Evolutionary conservation across 345 rosid genomes (phyloP).

Genomic region (Salix udensis): DNA sequence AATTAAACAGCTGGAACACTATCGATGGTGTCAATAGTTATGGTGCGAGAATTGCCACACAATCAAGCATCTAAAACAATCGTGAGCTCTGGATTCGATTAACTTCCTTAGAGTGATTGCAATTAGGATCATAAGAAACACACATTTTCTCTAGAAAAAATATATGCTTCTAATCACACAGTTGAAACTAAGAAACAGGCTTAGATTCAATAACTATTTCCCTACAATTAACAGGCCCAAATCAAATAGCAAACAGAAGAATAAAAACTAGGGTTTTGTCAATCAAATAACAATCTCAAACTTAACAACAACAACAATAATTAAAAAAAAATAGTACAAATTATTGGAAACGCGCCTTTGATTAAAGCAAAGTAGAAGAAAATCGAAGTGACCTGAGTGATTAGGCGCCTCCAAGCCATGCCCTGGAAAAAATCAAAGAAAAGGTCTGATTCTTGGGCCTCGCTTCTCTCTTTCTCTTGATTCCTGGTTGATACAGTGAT

Average conservation of each 20-base stretch:
- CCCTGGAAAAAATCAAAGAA: conserved; percentile 11
- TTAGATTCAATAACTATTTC: not conserved
- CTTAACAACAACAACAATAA: not conserved
- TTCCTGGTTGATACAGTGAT: not conserved
- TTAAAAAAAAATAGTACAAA: not conserved
- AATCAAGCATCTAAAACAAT: not conserved
- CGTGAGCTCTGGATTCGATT: not conserved
- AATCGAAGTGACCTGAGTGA: conserved; percentile 54
- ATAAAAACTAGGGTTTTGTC: not conserved
- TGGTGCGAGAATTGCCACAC: not conserved
- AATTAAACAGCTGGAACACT: not conserved
- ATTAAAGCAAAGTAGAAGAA: not conserved
- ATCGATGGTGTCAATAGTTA: not conserved
- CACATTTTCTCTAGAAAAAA: not conserved
- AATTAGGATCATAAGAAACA: not conserved
- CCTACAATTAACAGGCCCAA: not conserved
- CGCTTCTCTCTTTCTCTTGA: conserved; percentile 9
- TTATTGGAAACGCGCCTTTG: not conserved
- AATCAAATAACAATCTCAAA: not conserved
- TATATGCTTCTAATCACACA: not conserved
- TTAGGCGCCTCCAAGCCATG: conserved; percentile 92
- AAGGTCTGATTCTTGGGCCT: conserved; percentile 13
- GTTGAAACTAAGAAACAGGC: not conserved
- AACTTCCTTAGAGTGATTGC: not conserved
- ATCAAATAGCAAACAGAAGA: not conserved